Evolutionary conservation across 2,329 filamentous ascomycete species (phyloP), one percentile per base, ranked within the genome.

Genomic region (Aspergillus versicolor): DNA sequence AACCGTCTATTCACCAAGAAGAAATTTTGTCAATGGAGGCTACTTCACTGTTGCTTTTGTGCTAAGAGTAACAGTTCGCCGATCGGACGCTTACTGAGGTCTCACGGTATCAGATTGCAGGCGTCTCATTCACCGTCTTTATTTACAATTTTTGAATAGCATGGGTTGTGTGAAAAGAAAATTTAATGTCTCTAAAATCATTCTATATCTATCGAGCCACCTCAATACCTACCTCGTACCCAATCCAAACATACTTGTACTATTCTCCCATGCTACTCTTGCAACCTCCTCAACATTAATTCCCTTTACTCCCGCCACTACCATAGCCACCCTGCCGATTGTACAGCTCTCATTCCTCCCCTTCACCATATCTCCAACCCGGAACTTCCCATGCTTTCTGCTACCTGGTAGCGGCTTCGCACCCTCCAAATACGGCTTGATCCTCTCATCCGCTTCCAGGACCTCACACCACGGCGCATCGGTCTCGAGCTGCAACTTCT

Each of bases 351-450:
- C 80, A 58, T 82, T 82, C 41, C 67, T 51, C 4, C 58, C 61
- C 52, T 82, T 83, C 2, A 83, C 73, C 78, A 82, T 81, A 32
- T 69, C 68, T 0, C 73, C 75, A 7, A 60, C 37, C 47, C 77
- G 72, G 60, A 79, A 83, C 61, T 79, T 82, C 44, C 81, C 78
- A 59, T 73, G 77, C 68, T 83, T 82, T 70, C 79, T 79, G 8
- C 72, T 75, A 15, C 65, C 60, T 4, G 77, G 76, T 45, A 79
- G 54, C 5, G 72, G 63, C 6, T 65, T 65, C 11, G 74, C 76
- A 43, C 75, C 71, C 13, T 48, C 60, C n/a, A 80, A 63, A 55
- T 79, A 82, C 12, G 65, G 67, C 60, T 75, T 56, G 3, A 67
- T 81, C 15, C 73, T 72, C 0, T 77, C 67, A 45, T 77, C 73